A percentile compares a stretch with the other conserved stretches of the same genome.
These are phyloP conservation scores for Bisporella sp. DNA, from an alignment of 2,329 filamentous ascomycete genomes.

Conservation along the genomic window DNA sequence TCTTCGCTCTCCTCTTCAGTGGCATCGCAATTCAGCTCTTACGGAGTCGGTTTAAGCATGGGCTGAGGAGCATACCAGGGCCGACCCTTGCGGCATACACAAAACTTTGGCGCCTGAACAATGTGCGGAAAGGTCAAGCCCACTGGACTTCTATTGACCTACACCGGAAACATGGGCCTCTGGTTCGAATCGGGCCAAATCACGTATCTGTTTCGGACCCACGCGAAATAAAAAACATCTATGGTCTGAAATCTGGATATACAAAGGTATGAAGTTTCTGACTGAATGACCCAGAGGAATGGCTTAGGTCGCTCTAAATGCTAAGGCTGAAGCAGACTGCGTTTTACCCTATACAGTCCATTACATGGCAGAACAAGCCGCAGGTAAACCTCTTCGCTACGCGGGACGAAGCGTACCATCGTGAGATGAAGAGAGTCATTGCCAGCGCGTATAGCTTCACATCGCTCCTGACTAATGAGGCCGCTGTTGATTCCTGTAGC, in stretches of 20 bases:
- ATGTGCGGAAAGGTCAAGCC: slow-evolving; percentile 9
- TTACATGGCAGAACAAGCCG: slow-evolving; percentile 4
- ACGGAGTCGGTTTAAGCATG: background rate
- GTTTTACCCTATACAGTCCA: slow-evolving; percentile 2
- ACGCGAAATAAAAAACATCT: slow-evolving; percentile 62
- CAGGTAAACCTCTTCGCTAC: slow-evolving; percentile 7
- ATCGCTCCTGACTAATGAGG: slow-evolving; percentile 37
- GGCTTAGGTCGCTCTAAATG: no score
- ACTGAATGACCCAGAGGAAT: no score
- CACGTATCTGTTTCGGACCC: slow-evolving; percentile 75
- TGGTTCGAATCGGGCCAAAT: slow-evolving; percentile 74
- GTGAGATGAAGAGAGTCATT: slow-evolving; percentile 30
- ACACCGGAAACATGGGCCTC: slow-evolving; percentile 48
- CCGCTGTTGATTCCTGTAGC: slow-evolving; percentile 38
- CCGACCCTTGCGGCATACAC: slow-evolving; percentile 13
- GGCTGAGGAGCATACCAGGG: slow-evolving; percentile 8
- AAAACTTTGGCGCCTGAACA: slow-evolving; percentile 15
- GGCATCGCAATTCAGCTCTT: background rate
- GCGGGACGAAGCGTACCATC: slow-evolving; percentile 21
- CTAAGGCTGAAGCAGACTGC: slow-evolving; percentile 6
- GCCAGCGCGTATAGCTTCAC: slow-evolving; percentile 39
- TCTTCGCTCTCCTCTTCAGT: background rate
- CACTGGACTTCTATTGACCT: slow-evolving; percentile 6
- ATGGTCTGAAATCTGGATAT: slow-evolving; percentile 46
- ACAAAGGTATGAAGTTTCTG: slow-evolving; percentile 15